A percentile compares a stretch with the other conserved stretches of the same genome.
Conservation (phyloP, 2,329 filamentous ascomycete genomes). For the Xylariaceae sp. region DNA sequence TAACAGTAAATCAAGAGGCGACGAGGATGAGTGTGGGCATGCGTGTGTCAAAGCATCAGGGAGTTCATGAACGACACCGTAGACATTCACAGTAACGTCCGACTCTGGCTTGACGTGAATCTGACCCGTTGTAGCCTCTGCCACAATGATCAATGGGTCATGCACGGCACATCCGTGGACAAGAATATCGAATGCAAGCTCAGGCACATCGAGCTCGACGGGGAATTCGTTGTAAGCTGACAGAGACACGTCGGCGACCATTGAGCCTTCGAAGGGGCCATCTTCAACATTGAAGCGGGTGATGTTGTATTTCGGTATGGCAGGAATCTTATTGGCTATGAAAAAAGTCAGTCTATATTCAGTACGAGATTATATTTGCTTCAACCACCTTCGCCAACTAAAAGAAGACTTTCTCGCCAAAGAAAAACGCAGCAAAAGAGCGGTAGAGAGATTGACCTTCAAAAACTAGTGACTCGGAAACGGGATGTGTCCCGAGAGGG, state of each 20-base stretch:
- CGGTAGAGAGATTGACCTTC: conserved; percentile 75
- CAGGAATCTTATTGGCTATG: conserved; percentile 66
- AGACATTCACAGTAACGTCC: conserved; percentile 65
- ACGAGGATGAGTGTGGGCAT: conserved; percentile 74
- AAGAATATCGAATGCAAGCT: conserved; percentile 78
- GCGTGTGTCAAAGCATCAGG: conserved; percentile 66
- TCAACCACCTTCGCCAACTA: conserved; percentile 23
- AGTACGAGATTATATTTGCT: background rate
- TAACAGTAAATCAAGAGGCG: conserved; percentile 79
- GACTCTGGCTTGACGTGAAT: conserved; percentile 65
- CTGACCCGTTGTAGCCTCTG: conserved; percentile 65
- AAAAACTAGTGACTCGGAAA: conserved; percentile 73
- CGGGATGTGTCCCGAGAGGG: conserved; percentile 68
- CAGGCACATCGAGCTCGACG: conserved; percentile 69
- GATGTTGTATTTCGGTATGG: conserved; percentile 78
- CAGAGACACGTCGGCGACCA: conserved; percentile 77
- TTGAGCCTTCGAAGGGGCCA: conserved; percentile 54
- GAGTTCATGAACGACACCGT: conserved; percentile 68
- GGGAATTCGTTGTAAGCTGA: conserved; percentile 73
- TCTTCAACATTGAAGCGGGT: conserved; percentile 77
- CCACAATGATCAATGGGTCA: conserved; percentile 73
- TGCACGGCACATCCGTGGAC: conserved; percentile 73
- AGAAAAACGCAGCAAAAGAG: conserved; percentile 57
- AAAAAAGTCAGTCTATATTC: conserved; percentile 35
- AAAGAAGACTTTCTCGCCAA: conserved; percentile 53